Evolutionary conservation across 768 basidiomycete species (phyloP).

Genomic region (Pleurotus tuber-regium): DNA sequence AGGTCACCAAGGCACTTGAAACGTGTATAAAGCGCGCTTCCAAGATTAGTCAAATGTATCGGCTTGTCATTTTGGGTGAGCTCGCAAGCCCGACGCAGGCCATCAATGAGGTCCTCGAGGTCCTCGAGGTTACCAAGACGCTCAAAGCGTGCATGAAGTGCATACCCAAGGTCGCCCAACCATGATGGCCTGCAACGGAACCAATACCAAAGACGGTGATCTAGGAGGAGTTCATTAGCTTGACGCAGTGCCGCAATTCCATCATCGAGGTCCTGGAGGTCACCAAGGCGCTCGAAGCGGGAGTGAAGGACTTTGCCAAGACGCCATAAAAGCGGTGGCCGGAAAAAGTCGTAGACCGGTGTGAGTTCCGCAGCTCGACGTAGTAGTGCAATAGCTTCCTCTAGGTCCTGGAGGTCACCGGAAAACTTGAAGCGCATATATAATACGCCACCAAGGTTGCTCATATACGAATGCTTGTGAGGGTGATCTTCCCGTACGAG

Average conservation of each 20-base stretch:
- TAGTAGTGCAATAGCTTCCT: not conserved
- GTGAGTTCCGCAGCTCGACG: not conserved
- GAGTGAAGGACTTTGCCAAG: not conserved
- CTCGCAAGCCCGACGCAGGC: not conserved
- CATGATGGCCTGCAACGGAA: not conserved
- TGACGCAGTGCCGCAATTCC: not conserved
- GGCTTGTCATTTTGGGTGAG: conserved; percentile 6
- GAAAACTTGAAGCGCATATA: not conserved
- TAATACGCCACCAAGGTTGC: not conserved
- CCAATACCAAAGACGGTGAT: no score
- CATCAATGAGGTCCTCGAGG: conserved; percentile 5
- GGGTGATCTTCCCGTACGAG: no score
- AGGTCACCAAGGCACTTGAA: not conserved
- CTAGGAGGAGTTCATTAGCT: not conserved
- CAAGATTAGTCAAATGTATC: not conserved
- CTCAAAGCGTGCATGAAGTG: conserved; percentile 3
- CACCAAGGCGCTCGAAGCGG: conserved; percentile 8
- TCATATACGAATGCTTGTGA: no score
- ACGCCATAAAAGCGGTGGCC: not conserved
- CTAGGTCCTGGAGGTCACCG: not conserved
- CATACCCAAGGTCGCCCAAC: conserved; percentile 7
- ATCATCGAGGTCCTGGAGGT: conserved; percentile 6
- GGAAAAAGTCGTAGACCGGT: not conserved
- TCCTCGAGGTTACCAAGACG: conserved; percentile 4
- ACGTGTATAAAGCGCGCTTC: not conserved